These are phyloP conservation scores for Paecilomyces sp. DNA, from an alignment of 2,329 filamentous ascomycete species.

Conservation along the genomic window DNA sequence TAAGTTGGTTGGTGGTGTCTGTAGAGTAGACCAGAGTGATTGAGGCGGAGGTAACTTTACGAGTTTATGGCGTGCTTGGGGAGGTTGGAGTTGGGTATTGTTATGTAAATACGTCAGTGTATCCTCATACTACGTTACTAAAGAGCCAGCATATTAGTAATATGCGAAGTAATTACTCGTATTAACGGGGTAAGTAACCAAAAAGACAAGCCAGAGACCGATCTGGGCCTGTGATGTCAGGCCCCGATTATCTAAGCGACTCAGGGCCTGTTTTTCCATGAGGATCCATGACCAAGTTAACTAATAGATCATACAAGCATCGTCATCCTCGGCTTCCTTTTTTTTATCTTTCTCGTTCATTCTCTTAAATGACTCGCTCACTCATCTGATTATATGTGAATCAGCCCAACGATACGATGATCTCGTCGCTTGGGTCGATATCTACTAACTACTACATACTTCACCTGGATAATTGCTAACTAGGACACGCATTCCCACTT, in stretches of 20 bases:
- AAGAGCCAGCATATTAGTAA: too few relatives aligned
- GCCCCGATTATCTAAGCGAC: constrained; percentile 1
- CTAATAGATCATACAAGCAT: background rate
- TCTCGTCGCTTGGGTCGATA: background rate
- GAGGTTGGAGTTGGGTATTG: background rate
- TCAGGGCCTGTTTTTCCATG: background rate
- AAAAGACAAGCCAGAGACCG: background rate
- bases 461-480: too few relatives aligned
- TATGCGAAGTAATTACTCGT: background rate
- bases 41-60: background rate
- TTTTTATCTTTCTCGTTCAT: too few relatives aligned
- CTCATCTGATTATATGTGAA: background rate
- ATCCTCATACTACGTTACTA: too few relatives aligned
- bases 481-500: too few relatives aligned
- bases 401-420: background rate
- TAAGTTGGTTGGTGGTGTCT: too few relatives aligned
- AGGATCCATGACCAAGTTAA: background rate
- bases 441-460: background rate
- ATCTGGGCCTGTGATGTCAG: constrained; percentile 6
- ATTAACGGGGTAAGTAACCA: background rate
- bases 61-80: background rate
- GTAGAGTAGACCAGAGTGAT: too few relatives aligned
- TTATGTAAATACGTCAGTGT: background rate
- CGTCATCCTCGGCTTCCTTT: background rate
- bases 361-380: too few relatives aligned